These are phyloP conservation scores for Eimeria tenella DNA, from an alignment of 169 alveolate genomes.

Conservation along the genomic window DNA sequence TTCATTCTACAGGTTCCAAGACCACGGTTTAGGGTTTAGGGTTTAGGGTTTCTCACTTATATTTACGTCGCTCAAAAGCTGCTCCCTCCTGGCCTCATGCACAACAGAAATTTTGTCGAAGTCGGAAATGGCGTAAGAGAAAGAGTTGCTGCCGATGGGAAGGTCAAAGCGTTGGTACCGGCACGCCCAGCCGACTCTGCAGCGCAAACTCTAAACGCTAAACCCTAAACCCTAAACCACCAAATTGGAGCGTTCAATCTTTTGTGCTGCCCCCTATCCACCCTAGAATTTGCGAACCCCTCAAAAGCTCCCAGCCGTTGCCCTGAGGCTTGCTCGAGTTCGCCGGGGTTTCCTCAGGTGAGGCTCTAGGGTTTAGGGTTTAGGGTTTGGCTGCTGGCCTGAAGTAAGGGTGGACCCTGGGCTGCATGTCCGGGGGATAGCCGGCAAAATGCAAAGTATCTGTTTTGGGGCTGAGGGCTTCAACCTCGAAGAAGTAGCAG, in stretches of 20 bases:
- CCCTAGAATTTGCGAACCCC: too few species aligned
- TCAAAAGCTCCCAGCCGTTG: too few species aligned
- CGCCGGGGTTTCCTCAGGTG: background rate
- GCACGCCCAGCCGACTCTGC: constrained; percentile 92
- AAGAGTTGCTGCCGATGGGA: constrained; percentile 87
- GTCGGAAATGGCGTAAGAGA: constrained; percentile 84
- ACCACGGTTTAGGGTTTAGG: background rate
- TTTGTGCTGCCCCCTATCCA: background rate
- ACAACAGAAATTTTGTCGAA: constrained; percentile 74
- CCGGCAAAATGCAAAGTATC: constrained; percentile 48
- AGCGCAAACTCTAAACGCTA: background rate
- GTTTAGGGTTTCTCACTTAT: background rate
- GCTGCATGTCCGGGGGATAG: constrained; percentile 47
- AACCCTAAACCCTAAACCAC: background rate
- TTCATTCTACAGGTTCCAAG: background rate
- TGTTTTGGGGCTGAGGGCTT: constrained; percentile 21
- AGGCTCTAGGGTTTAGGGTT: background rate
- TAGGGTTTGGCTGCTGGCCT: constrained; percentile 5
- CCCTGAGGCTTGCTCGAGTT: background rate
- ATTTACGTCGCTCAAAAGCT: background rate
- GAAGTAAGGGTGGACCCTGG: constrained; percentile 35
- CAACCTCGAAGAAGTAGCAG: constrained; percentile 75
- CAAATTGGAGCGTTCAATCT: background rate
- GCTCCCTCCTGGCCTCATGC: constrained; percentile 41
- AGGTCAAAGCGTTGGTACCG: constrained; percentile 89